Evolutionary conservation across 768 basidiomycete genomes (phyloP), one percentile per base, ranked within the genome.

Genomic region (Psilocybe tampanensis): DNA sequence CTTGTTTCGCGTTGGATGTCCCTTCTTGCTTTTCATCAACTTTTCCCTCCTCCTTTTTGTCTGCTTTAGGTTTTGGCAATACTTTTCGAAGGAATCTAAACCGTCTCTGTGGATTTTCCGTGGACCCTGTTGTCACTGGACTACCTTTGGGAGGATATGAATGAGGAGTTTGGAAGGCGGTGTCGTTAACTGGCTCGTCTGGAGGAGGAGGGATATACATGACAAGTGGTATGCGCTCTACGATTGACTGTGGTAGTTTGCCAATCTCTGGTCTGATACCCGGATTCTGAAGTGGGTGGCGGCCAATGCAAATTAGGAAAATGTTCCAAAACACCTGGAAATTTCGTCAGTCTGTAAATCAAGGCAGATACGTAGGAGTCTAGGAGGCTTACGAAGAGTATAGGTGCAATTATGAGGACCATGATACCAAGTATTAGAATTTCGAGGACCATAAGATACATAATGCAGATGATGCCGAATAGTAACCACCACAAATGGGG

Each of bases 401-500:
- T 82, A 0, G 92, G 92, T 1, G 89, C 86, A 55, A 94, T 70
- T 53, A 94, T 79, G 68, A 94, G 89, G 29, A 94, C 85, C 11
- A 92, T 74, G 58, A 93, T 75, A 22, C 87, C 90, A 15, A 94
- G 80, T 4, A 93, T 62, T 54, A 93, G 69, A 47, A 94, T 85
- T 70, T 94, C 78, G 23, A 78, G 64, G 7, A 83, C 79, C 78
- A 89, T 85, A 53, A 93, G 64, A 66, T 94, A 94, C 76, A 90
- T 86, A 41, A 90, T 83, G 71, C 88, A 86, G 13, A 94, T 74
- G 62, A 94, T 86, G 33, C 84, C 87, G 68, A 94, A 92, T 19
- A 83, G 84, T 44, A 93, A 82, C 90, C 90, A 94, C 92, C 92
- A 94, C 32, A 94, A 73, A 61, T 92, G 88, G 8, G 92, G 92